Evolutionary conservation across 2,329 filamentous ascomycete species (phyloP).

Genomic region (Davidsoniella eucalypti): DNA sequence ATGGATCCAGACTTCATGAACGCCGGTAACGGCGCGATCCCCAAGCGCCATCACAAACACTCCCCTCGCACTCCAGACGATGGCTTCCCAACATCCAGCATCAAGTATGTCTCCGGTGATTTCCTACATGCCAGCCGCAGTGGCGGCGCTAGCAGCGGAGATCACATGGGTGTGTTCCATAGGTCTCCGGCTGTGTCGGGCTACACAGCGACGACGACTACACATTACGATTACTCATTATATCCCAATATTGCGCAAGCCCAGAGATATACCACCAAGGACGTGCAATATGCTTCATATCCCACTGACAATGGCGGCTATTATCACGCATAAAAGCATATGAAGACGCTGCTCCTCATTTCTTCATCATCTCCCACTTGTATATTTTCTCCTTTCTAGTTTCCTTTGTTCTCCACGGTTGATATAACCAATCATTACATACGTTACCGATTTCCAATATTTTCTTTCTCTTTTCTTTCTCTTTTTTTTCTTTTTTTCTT

Average conservation of each 20-base stretch:
- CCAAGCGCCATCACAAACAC: background rate
- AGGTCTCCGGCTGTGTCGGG: too few species aligned
- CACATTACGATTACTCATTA: too few species aligned
- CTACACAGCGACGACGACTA: background rate
- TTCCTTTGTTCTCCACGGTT: background rate
- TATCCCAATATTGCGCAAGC: background rate
- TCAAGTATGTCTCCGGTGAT: too few species aligned
- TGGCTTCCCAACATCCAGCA: too few species aligned
- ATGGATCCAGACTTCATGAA: background rate
- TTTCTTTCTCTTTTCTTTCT: constrained; percentile 12
- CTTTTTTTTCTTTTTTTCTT: too few species aligned
- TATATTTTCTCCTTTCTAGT: constrained; percentile 5
- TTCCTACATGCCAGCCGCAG: background rate
- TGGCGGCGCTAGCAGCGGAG: background rate
- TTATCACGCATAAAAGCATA: too few species aligned
- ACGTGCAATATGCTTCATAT: background rate
- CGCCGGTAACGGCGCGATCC: too few species aligned
- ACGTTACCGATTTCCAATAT: too few species aligned
- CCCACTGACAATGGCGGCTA: background rate
- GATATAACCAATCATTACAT: too few species aligned
- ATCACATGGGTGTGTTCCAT: too few species aligned
- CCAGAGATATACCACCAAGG: background rate
- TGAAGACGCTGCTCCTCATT: background rate
- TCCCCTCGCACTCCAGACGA: background rate
- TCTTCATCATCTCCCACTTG: background rate